A percentile compares a stretch with the other conserved stretches of the same genome.
These are phyloP conservation scores for Colletotrichum sp. DNA, from an alignment of 2,329 filamentous ascomycete genomes.

Conservation along the genomic window DNA sequence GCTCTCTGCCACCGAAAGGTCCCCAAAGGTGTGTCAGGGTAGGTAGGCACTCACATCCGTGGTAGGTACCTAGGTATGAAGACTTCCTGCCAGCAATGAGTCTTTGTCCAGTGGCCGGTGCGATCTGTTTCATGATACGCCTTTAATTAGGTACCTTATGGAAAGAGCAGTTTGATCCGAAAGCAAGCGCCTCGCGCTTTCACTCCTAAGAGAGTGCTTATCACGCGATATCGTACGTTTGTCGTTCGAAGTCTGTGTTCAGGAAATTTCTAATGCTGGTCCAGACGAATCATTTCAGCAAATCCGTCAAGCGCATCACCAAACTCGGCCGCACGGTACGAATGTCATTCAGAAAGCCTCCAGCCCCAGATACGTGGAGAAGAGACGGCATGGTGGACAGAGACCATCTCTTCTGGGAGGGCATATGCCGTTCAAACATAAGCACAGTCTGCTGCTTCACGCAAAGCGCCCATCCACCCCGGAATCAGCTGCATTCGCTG, in stretches of 20 bases:
- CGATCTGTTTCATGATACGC: no score
- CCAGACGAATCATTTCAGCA: neutral
- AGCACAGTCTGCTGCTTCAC: no score
- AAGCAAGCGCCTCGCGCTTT: no score
- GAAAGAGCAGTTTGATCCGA: no score
- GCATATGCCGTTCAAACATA: no score
- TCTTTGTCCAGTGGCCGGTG: no score
- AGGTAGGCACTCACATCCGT: neutral
- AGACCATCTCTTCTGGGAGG: no score
- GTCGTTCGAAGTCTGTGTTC: neutral
- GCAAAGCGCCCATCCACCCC: no score
- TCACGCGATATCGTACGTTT: neutral
- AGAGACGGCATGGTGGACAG: neutral
- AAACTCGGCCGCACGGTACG: neutral
- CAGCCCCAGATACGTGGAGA: neutral
- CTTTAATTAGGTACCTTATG: no score
- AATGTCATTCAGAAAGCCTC: neutral
- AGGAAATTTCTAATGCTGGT: neutral
- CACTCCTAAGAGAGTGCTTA: no score
- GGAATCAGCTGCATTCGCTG: no score
- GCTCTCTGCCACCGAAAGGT: neutral
- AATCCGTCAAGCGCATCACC: neutral
- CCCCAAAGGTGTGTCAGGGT: neutral
- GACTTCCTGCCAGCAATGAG: neutral
- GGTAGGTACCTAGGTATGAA: neutral